These are phyloP conservation scores for Pseudogymnoascus sp. DNA, from an alignment of 2,329 filamentous ascomycete genomes.

Conservation along the genomic window DNA sequence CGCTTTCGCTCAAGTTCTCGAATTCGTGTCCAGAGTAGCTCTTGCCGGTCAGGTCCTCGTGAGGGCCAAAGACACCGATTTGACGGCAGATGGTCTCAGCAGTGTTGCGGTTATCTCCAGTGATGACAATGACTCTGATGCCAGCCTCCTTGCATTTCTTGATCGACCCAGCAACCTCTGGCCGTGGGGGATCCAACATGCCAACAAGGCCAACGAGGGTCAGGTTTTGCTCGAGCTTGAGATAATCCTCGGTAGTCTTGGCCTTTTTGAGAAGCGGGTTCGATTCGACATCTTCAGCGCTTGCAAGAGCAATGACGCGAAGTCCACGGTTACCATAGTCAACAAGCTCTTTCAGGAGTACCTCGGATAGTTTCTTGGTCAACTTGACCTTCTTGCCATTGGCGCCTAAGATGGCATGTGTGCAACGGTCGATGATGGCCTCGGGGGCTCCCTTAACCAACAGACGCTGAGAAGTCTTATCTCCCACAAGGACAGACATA, in stretches of 20 bases:
- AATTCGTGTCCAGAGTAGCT: constrained; percentile 95
- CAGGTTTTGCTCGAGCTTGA: constrained; percentile 83
- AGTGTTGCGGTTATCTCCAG: constrained; percentile 94
- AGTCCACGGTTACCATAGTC: constrained; percentile 89
- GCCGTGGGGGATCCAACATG: constrained; percentile 94
- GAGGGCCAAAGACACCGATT: constrained; percentile 81
- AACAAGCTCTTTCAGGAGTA: constrained; percentile 72
- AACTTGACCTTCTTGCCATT: constrained; percentile 72
- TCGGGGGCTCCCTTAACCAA: constrained; percentile 96
- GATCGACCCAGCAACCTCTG: constrained; percentile 82
- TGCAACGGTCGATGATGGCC: constrained; percentile 86
- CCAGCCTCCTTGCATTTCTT: constrained; percentile 84
- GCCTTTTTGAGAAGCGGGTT: constrained; percentile 66
- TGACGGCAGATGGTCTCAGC: constrained; percentile 96
- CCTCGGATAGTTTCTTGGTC: constrained; percentile 57
- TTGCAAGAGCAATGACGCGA: constrained; percentile 88
- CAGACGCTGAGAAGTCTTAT: constrained; percentile 64
- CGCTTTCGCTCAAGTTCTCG: constrained; percentile 68
- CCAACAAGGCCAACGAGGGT: constrained; percentile 88
- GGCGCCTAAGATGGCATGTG: constrained; percentile 68
- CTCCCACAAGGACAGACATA: constrained; percentile 89
- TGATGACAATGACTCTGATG: constrained; percentile 96
- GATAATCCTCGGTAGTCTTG: constrained; percentile 76
- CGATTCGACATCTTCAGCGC: constrained; percentile 65
- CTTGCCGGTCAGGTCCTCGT: constrained; percentile 82